Conservation (phyloP, 768 basidiomycete genomes). For the Chalciporus chontae region DNA sequence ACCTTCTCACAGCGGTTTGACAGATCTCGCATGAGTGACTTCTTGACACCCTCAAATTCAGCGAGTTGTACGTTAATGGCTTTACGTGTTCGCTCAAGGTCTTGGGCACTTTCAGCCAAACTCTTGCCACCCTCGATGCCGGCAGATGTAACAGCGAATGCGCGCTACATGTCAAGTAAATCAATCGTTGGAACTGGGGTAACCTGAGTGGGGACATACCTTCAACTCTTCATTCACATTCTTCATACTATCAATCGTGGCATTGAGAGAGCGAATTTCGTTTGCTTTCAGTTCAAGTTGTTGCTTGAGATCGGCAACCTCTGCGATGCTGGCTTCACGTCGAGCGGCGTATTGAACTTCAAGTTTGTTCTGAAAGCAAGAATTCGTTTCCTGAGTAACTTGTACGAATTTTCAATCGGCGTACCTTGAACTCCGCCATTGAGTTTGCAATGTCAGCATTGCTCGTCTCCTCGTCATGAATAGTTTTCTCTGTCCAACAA, state of each 20-base stretch:
- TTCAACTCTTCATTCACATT: conserved; percentile 98
- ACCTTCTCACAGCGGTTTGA: conserved; percentile 99
- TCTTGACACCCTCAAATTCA: conserved; percentile 98
- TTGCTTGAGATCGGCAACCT: conserved; percentile 82
- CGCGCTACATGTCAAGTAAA: conserved; percentile 55
- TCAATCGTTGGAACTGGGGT: too few species aligned
- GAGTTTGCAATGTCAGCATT: conserved; percentile 81
- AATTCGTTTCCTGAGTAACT: not conserved
- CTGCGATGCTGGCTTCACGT: conserved; percentile 83
- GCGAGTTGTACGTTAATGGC: conserved; percentile 97
- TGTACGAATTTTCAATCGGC: conserved; percentile 5
- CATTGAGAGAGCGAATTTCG: conserved; percentile 81
- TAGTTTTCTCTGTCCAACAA: conserved; percentile 72
- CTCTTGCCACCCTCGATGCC: conserved; percentile 97
- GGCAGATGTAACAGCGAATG: conserved; percentile 94
- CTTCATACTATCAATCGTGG: conserved; percentile 88
- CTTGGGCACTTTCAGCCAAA: conserved; percentile 94
- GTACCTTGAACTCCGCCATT: conserved; percentile 87
- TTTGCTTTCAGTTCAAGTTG: conserved; percentile 82
- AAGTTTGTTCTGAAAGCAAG: conserved; percentile 68
- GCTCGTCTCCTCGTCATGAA: conserved; percentile 82
- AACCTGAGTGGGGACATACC: conserved; percentile 41
- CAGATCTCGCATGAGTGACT: conserved; percentile 96
- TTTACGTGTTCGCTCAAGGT: conserved; percentile 94
- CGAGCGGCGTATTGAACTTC: conserved; percentile 92